Base-by-base conservation (phyloP, 805 yeast genomes). In the Wickerhamomyces queroliae region DNA sequence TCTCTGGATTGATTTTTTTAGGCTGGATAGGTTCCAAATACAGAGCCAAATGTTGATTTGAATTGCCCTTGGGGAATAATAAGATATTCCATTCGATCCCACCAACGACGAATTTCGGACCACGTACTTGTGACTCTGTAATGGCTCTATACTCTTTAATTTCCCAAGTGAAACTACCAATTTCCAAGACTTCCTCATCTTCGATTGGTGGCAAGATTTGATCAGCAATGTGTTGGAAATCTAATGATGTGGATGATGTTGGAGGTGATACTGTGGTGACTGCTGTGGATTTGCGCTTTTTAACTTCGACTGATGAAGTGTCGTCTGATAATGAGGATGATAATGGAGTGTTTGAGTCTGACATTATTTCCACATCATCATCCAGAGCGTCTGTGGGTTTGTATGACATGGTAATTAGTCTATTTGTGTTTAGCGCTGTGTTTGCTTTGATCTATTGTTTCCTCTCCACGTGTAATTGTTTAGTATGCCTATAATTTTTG, bases 31-130 rank as follows among this genome's bases (percentile, higher is more conserved):
- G 93, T 50, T 88, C 95, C 45, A 93, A 64, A 58, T 88, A 93
- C 20, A 88, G 60, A 0, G 96, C 87, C 7, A 87, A 59, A 41
- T 70, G 66, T 44, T 69, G 69, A 37, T 74, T 67, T 35, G 74
- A 69, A 50, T 81, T 83, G 2, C 95, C 93, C 36, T 72, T 73
- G 0, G 96, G 95, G 56, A 89, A 86, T 26, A 91, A 57, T 30
- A 91, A 64, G 3, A 89, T 56, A 48, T 79, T 78, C 81, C 87
- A 85, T 29, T 75, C 75, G 50, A 60, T 77, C 1, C 72, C 80
- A 2, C 88, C 91, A 45, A 80, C 71, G 36, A 58, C 62, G 47
- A 78, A 80, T 16, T 59, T 54, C 0, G 77, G 69, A 40, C 79
- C 66, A 17, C 44, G 46, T 7, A 42, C 57, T 27, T 57, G 61